phyloP scores from a whole-genome alignment of 176 grass and related monocot genomes.

The Carex cristatella region DNA sequence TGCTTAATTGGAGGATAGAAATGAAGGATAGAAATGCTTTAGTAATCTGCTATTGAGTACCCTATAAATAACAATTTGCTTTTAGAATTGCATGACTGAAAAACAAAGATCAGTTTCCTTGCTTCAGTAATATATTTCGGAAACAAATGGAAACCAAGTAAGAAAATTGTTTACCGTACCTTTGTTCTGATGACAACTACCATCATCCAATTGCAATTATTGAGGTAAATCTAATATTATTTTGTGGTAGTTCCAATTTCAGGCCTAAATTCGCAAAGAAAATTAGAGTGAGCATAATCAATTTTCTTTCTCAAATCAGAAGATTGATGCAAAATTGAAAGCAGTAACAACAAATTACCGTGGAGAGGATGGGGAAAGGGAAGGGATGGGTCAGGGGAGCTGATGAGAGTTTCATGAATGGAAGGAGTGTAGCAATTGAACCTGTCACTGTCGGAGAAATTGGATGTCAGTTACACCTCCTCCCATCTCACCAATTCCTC shows the following conservation, averaged over 20 bases:
- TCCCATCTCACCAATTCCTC: not conserved
- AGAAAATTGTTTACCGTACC: not conserved
- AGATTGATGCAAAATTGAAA: too few species aligned
- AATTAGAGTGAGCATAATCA: not conserved
- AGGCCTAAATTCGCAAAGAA: conserved; percentile 11
- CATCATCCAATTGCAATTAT: conserved; percentile 29
- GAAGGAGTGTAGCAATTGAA: conserved; percentile 50
- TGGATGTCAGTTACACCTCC: conserved; percentile 46
- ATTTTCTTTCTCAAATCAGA: not conserved
- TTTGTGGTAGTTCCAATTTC: conserved; percentile 24
- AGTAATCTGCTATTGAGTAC: not conserved
- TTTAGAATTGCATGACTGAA: not conserved
- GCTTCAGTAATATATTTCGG: not conserved
- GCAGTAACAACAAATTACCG: too few species aligned
- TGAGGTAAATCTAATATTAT: conserved; percentile 24
- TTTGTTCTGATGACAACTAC: conserved; percentile 26
- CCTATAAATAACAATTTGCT: not conserved
- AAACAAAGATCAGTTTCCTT: not conserved
- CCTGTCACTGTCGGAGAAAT: conserved; percentile 26
- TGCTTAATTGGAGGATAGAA: too few species aligned
- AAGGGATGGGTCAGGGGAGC: not conserved
- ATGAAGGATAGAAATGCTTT: too few species aligned
- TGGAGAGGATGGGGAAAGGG: too few species aligned
- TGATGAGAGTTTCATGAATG: conserved; percentile 45
- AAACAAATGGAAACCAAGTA: not conserved